Evolutionary conservation across 805 yeast genomes (phyloP).

Genomic region (Blastobotrys robertii): DNA sequence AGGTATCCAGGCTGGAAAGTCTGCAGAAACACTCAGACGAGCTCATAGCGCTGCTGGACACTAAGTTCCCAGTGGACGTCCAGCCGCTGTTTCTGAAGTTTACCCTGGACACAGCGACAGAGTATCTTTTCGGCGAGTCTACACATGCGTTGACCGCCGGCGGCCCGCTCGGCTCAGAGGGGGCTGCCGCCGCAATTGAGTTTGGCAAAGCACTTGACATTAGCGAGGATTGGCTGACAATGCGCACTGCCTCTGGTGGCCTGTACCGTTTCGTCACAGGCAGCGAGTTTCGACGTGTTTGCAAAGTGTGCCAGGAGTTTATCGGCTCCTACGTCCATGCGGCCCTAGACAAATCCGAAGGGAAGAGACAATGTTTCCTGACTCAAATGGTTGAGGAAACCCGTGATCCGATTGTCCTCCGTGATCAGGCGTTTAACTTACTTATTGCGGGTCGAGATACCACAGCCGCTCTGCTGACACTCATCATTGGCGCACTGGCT

Average conservation of each 20-base stretch:
- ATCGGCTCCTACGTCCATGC: slow-evolving; percentile 33
- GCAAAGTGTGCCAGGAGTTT: slow-evolving; percentile 24
- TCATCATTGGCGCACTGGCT: slow-evolving; percentile 36
- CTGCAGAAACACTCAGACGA: slow-evolving; percentile 21
- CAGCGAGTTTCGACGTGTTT: slow-evolving; percentile 26
- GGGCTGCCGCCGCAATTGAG: slow-evolving; percentile 8
- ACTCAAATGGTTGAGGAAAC: slow-evolving; percentile 39
- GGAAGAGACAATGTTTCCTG: slow-evolving; percentile 35
- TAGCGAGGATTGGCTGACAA: slow-evolving; percentile 9
- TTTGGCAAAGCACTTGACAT: slow-evolving; percentile 19
- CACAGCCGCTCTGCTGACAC: slow-evolving; percentile 40
- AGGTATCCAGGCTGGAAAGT: slow-evolving; percentile 21
- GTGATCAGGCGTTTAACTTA: slow-evolving; percentile 41
- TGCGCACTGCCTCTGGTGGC: slow-evolving; percentile 8
- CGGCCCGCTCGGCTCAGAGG: not conserved
- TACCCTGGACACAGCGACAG: slow-evolving; percentile 1
- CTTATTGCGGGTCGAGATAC: slow-evolving; percentile 45
- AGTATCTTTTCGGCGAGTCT: slow-evolving; percentile 7
- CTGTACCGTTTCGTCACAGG: slow-evolving; percentile 15
- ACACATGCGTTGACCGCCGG: slow-evolving; percentile 16
- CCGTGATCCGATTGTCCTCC: slow-evolving; percentile 34
- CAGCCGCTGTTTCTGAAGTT: slow-evolving; percentile 17
- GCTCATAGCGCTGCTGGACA: slow-evolving; percentile 9
- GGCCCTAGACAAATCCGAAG: slow-evolving; percentile 26
- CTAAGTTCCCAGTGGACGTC: slow-evolving; percentile 16